A percentile compares a stretch with the other conserved stretches of the same genome.
These are phyloP conservation scores for Eragrostis curvula DNA, from an alignment of 176 grass and related monocot genomes.

Conservation along the genomic window DNA sequence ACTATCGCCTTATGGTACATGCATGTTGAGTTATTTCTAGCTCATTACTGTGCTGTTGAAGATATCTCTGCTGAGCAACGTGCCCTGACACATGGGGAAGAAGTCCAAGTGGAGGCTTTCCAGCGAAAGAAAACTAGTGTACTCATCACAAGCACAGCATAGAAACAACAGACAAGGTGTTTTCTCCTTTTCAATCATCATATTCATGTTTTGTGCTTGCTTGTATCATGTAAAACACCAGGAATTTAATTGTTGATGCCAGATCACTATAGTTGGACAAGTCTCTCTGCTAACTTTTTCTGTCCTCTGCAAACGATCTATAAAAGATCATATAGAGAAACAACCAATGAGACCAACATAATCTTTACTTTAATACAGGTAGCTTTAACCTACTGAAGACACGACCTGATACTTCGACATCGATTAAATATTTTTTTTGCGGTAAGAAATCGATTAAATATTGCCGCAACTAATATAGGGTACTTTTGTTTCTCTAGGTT, in stretches of 20 bases:
- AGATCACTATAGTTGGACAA: neutral
- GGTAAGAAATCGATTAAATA: no score
- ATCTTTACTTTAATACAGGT: neutral
- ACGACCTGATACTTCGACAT: neutral
- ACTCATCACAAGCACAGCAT: neutral
- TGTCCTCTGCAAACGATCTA: neutral
- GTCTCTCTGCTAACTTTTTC: neutral
- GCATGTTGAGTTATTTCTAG: neutral
- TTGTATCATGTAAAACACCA: slow-evolving; percentile 8
- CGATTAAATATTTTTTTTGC: no score
- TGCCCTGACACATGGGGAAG: neutral
- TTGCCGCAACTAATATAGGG: neutral
- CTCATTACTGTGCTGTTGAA: neutral
- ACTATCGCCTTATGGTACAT: neutral
- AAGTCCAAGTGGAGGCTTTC: neutral
- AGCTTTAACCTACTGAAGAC: neutral
- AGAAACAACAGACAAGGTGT: slow-evolving; percentile 31
- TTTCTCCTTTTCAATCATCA: slow-evolving; percentile 3
- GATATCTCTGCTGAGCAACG: neutral
- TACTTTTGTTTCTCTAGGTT: neutral
- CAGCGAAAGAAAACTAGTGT: neutral
- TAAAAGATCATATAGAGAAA: neutral
- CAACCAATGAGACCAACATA: neutral
- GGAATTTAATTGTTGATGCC: neutral
- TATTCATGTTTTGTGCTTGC: neutral